Evolutionary conservation across 306 rosid genomes (phyloP).

Genomic region (Purshia tridentata): DNA sequence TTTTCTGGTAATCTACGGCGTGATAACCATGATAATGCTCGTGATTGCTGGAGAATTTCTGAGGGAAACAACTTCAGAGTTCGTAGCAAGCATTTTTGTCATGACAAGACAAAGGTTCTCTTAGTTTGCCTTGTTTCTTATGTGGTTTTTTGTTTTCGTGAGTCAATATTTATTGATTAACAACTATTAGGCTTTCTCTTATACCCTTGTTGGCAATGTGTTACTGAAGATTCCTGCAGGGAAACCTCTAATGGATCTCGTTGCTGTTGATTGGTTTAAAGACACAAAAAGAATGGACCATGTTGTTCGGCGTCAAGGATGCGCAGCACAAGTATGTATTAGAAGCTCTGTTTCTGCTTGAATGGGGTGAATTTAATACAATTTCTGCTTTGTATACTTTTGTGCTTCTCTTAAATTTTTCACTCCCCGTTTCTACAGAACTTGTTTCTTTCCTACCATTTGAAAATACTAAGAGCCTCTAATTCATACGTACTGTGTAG

Average conservation of each 20-base stretch:
- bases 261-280: conserved; percentile 98
- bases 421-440: neutral
- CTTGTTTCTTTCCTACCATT: too few species aligned
- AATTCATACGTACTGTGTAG: too few species aligned
- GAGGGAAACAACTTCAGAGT: conserved; percentile 96
- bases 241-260: conserved; percentile 92
- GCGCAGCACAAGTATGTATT: conserved; percentile 87
- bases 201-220: conserved; percentile 31
- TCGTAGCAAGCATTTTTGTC: conserved; percentile 85
- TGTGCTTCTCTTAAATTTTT: neutral
- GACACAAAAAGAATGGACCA: conserved; percentile 98
- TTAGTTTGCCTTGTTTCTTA: neutral
- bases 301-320: conserved; percentile 89
- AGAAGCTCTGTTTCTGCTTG: neutral
- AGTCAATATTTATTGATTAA: neutral
- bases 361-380: neutral
- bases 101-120: conserved; percentile 82
- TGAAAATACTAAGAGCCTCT: too few species aligned
- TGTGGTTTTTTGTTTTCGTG: conserved; percentile 15
- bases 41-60: conserved; percentile 95
- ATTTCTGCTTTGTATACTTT: neutral
- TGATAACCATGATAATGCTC: conserved; percentile 75
- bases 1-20: conserved; percentile 81
- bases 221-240: conserved; percentile 81
- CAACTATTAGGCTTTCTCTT: conserved; percentile 30